Conservation (phyloP, 108 stramenopile species). For the Tribonema minus region DNA sequence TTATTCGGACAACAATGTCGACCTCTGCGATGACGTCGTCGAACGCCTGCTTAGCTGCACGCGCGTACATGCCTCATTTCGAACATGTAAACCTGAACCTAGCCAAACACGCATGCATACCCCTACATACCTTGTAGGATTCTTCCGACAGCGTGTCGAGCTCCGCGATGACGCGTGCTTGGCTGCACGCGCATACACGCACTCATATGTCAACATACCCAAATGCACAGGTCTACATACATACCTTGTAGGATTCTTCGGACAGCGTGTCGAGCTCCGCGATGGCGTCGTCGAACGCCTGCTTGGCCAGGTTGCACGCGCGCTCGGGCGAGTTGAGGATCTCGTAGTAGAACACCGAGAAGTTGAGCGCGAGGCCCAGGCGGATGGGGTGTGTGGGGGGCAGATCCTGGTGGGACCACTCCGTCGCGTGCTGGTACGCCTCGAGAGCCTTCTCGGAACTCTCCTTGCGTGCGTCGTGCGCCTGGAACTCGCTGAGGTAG, state of each 20-base stretch:
- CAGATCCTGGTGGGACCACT: constrained; percentile 86
- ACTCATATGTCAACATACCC: no score
- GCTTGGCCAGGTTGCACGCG: constrained; percentile 54
- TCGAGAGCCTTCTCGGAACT: constrained; percentile 88
- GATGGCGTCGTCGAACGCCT: constrained; percentile 99
- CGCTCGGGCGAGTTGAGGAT: constrained; percentile 86
- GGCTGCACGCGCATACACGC: no score
- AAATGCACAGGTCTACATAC: no score
- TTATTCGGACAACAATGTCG: constrained; percentile 96
- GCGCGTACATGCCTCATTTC: no score
- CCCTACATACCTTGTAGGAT: constrained; percentile 96
- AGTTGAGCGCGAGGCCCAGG: constrained; percentile 99
- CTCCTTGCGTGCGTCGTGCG: constrained; percentile 52
- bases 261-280: constrained; percentile 98
- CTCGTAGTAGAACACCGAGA: constrained; percentile 99
- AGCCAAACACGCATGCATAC: no score
- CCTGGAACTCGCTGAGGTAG: constrained; percentile 59
- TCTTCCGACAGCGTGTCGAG: constrained; percentile 98
- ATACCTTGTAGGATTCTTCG: constrained; percentile 99
- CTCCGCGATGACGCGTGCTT: constrained; percentile 98
- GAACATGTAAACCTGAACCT: no score
- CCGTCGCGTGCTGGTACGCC: constrained; percentile 92
- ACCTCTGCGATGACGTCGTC: constrained; percentile 99
- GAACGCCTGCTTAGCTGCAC: constrained; percentile 84
- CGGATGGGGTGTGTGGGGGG: constrained; percentile 99